Evolutionary conservation across 1,139 yeast genomes (phyloP), one percentile per base, ranked within the genome.

Genomic region (Saccharomyces hybrid): DNA sequence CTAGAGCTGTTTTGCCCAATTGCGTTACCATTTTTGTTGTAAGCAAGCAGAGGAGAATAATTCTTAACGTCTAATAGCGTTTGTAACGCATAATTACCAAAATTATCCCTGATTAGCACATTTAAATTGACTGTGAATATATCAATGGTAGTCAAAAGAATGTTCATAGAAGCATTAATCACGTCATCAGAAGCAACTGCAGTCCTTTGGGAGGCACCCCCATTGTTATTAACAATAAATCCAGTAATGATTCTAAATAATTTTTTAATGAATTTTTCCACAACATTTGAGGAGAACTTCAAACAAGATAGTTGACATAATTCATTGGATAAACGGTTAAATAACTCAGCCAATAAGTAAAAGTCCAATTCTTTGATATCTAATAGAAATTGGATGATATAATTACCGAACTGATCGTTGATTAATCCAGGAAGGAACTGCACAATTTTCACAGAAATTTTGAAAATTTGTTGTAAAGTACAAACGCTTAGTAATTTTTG

Each of bases 341-440:
- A 67, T 8, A 68, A 60, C 52, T 69, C 70, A 7, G 64, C 62
- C 52, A 69, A 49, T 3, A 68, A 51, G 53, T 63, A 67, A 59
- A 76, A 79, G 56, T 79, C 77, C 31, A 76, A 64, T 50, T 75
- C 77, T 53, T 78, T 78, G 64, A 82, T 75, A 56, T 83, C 84
- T 57, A 89, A 77, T 11, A 89, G 86, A 68, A 90, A 93, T 70
- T 93, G 99, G 51, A 93, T 91, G 55, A 93, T 97, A 70, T 93
- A 93, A 71, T 93, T 93, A 48, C 99, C 99, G 74, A 89, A 93
- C 34, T 97, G 99, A 69, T 93, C 98, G 65, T 88, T 82, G 50
- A 95, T 87, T 59, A 93, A 78, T 49, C 70, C 71, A 9, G 71
- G 70, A 53, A 73, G 61, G 56, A 67, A 73, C 50, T 68, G 63